Evolutionary conservation across 352 stramenopile species (phyloP).

Genomic region (Phytophthora macrochlamydospora): DNA sequence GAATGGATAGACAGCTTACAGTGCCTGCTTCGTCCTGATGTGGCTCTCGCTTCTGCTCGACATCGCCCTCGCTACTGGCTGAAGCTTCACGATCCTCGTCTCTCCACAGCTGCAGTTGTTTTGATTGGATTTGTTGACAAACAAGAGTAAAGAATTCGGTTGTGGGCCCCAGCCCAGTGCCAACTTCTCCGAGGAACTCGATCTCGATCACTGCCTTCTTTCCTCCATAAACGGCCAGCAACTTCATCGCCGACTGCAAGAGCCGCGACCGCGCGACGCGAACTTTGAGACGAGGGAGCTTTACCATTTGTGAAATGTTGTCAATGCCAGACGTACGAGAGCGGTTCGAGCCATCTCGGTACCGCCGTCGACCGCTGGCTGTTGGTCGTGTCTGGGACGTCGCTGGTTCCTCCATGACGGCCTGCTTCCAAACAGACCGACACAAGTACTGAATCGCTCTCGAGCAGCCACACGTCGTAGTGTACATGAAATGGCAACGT

Average conservation of each 20-base stretch:
- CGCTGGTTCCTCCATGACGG: conserved; percentile 53
- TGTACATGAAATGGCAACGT: conserved; percentile 69
- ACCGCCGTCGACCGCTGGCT: conserved; percentile 27
- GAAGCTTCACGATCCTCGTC: conserved; percentile 38
- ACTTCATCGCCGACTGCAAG: conserved; percentile 73
- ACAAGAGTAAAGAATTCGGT: conserved; percentile 84
- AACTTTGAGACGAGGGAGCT: conserved; percentile 78
- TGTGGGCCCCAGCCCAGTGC: conserved; percentile 71
- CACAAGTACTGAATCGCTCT: conserved; percentile 75
- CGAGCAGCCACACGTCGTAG: conserved; percentile 66
- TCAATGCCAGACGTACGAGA: conserved; percentile 44
- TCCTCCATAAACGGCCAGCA: conserved; percentile 73
- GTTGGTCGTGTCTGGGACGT: conserved; percentile 11
- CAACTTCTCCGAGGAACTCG: conserved; percentile 81
- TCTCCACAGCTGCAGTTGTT: conserved; percentile 62
- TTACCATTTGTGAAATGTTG: conserved; percentile 70
- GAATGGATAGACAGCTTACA: conserved; percentile 42
- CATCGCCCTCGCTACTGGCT: conserved; percentile 6
- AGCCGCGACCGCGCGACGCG: conserved; percentile 64
- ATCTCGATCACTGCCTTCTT: conserved; percentile 83
- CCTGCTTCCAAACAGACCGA: conserved; percentile 67
- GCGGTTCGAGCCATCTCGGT: conserved; percentile 41
- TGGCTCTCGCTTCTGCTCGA: conserved; percentile 21
- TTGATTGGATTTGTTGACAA: conserved; percentile 70
- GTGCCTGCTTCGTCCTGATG: conserved; percentile 18